These are phyloP conservation scores for Escovopsis sp. DNA, from an alignment of 2,329 filamentous ascomycete species.

Conservation along the genomic window DNA sequence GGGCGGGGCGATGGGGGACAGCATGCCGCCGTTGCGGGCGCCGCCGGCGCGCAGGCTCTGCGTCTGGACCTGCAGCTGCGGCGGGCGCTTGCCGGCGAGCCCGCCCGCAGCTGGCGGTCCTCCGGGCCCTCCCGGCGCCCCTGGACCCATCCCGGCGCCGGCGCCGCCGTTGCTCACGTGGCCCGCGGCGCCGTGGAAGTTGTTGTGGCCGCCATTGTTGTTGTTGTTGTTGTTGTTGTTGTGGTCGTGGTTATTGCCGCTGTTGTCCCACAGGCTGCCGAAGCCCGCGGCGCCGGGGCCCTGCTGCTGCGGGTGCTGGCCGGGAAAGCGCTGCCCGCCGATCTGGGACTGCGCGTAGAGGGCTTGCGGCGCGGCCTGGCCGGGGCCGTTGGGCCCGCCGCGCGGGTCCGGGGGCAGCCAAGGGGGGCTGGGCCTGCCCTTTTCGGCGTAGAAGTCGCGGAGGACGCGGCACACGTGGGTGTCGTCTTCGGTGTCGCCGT, in stretches of 20 bases:
- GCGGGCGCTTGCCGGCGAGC: conserved; percentile 9
- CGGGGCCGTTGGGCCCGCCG: conserved; percentile 16
- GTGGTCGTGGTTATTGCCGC: conserved; percentile 3
- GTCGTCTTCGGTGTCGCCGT: conserved; percentile 72
- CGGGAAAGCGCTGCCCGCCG: conserved; percentile 27
- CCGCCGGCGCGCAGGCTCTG: conserved; percentile 31
- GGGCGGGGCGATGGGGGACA: conserved; percentile 23
- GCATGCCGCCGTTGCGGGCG: conserved; percentile 11
- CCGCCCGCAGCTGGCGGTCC: no score
- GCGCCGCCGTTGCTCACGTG: no score
- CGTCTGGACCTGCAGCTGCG: conserved; percentile 15
- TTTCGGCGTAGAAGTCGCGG: conserved; percentile 83
- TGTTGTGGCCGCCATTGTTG: no score
- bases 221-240: no score
- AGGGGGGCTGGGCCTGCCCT: conserved; percentile 61
- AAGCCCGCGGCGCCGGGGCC: conserved; percentile 21
- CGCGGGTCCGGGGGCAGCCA: conserved; percentile 93
- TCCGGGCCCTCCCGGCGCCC: no score
- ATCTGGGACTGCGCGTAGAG: conserved; percentile 38
- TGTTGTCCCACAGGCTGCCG: conserved; percentile 45
- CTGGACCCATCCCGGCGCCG: no score
- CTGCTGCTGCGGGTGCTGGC: conserved; percentile 12
- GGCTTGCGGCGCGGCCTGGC: conserved; percentile 39
- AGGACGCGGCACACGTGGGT: conserved; percentile 90
- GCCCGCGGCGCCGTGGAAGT: no score